Evolutionary conservation across 1,284 basidiomycete species (phyloP), one percentile per base, ranked within the genome.

Genomic region (Ganoderma multipileum): DNA sequence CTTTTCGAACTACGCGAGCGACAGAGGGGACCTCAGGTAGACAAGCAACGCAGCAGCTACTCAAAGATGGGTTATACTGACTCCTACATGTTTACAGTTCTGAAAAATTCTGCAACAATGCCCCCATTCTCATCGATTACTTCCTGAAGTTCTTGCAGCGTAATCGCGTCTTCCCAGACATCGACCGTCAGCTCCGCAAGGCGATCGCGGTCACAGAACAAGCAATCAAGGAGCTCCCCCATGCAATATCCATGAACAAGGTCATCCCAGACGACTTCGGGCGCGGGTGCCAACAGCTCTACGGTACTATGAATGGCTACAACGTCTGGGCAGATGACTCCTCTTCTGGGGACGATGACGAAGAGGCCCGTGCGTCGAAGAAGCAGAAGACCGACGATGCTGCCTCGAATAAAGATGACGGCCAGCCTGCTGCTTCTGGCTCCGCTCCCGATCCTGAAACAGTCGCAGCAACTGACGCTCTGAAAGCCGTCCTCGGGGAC

Each of bases 1-100:
- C 77, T 82, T 94, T 63, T 91, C 90, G 0, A 89, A 87, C 4
- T 87, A 87, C 71, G 88, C 88, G 80, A 83, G 86, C 30, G 84
- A 88, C 63, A 84, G 88, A 64, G 91, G 91, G 11, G 81, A 92
- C 60, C 82, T 88, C 61, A 92, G 86, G 90, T 91, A 36, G 62
- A 44, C 12, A 36, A 3, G 1, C 20, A 23, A 73, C 42, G 83
- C 76, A 1, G 20, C 18, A 42, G 59, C 44, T 2, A 16, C 2
- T 36, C 18, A 26, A n/a, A n/a, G n/a, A n/a, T n/a, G n/a, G n/a
- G n/a, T n/a, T n/a, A n/a, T n/a, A n/a, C 16, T 69, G 33, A 61
- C 26, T 54, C 69, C 38, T 61, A 38, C 6, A 23, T 11, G 41
- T 36, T 20, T 33, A 6, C 66, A 88, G 86, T 81, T 77, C 83